These are phyloP conservation scores for Botryotinia calthae DNA, from an alignment of 2,329 filamentous ascomycete species.

Conservation along the genomic window DNA sequence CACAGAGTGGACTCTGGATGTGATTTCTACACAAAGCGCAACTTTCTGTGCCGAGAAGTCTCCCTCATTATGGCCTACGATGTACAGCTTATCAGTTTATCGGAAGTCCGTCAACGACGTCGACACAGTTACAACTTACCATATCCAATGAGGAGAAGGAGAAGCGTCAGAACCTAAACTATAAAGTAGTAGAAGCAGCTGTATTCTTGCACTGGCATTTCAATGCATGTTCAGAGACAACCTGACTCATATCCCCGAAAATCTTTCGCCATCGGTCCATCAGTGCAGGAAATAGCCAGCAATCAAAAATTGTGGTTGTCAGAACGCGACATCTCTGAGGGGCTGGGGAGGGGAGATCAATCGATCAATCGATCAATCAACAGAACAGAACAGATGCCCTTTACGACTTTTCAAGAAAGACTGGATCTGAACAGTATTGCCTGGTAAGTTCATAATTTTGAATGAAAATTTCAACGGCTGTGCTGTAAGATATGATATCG, in stretches of 20 bases:
- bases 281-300: not conserved
- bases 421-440: not conserved
- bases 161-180: not conserved
- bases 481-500: not conserved
- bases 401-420: not conserved
- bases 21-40: not conserved
- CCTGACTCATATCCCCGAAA: not conserved
- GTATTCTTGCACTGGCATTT: not conserved
- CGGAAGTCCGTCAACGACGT: not conserved
- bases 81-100: not conserved
- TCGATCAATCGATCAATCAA: too few relatives aligned
- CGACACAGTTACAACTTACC: not conserved
- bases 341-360: not conserved
- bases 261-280: not conserved
- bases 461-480: not conserved
- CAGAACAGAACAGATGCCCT: not conserved
- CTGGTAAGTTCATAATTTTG: not conserved
- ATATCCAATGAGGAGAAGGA: not conserved
- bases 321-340: not conserved
- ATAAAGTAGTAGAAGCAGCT: not conserved
- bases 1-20: not conserved
- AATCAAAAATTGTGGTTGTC: not conserved
- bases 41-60: not conserved
- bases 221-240: conserved; percentile 1
- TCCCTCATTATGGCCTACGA: not conserved